These are phyloP conservation scores for Eutrema heterophyllum DNA, from an alignment of 345 rosid genomes.

Conservation along the genomic window DNA sequence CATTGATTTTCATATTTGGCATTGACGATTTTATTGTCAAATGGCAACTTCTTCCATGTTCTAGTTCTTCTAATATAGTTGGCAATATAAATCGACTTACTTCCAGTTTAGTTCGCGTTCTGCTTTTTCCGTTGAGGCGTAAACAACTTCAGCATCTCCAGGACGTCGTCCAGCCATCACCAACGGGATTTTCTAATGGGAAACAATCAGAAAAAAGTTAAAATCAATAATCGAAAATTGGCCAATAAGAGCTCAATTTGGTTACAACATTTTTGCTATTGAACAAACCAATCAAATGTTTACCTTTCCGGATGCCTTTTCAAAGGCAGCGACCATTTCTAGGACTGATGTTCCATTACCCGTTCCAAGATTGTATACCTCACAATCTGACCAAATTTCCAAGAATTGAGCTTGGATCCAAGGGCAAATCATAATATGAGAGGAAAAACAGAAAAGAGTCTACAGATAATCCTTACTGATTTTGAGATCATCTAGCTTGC, in stretches of 20 bases:
- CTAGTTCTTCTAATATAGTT: not conserved
- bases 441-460: not conserved
- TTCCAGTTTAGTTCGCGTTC: slow-evolving; percentile 81
- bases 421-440: not conserved
- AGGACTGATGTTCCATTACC: slow-evolving; percentile 95
- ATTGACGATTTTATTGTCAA: too few species aligned
- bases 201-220: not conserved
- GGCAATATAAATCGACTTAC: slow-evolving; percentile 44
- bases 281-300: not conserved
- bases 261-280: not conserved
- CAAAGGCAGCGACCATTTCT: slow-evolving; percentile 96
- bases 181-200: slow-evolving; percentile 71
- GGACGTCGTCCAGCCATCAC: slow-evolving; percentile 72
- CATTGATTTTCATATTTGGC: too few species aligned
- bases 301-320: slow-evolving; percentile 95
- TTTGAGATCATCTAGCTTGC: slow-evolving; percentile 55
- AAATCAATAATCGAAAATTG: not conserved
- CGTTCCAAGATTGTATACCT: slow-evolving; percentile 97
- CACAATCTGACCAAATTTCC: slow-evolving; percentile 50
- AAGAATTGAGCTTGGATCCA: not conserved
- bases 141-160: slow-evolving; percentile 85
- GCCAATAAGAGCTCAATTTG: not conserved
- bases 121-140: slow-evolving; percentile 83
- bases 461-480: slow-evolving; percentile 43
- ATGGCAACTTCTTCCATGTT: too few species aligned